Evolutionary conservation across 1,284 basidiomycete species (phyloP).

Genomic region (Golubevia sp.): DNA sequence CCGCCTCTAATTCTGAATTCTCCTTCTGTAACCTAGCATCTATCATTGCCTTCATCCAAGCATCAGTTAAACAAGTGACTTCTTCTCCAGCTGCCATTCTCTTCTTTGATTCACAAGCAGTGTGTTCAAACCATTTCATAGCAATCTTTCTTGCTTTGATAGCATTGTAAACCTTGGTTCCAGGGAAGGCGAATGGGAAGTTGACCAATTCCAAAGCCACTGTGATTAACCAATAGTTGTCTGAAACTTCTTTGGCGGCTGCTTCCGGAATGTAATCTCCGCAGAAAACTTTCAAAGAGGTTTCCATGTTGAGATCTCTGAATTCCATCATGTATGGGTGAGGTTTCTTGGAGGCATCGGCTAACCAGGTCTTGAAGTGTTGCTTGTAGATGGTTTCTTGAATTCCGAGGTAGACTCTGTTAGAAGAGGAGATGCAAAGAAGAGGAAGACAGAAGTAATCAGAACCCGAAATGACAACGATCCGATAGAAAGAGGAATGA

Average conservation of each 20-base stretch:
- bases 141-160: conserved; percentile 89
- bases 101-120: conserved; percentile 79
- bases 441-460: too few relatives aligned
- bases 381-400: conserved; percentile 57
- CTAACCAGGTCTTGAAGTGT: conserved; percentile 50
- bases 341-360: conserved; percentile 40
- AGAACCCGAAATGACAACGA: background rate
- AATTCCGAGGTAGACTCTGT: conserved; percentile 46
- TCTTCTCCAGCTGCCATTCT: conserved; percentile 81
- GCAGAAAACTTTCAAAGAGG: conserved; percentile 92
- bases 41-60: conserved; percentile 80
- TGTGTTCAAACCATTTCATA: conserved; percentile 80
- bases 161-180: conserved; percentile 94
- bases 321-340: conserved; percentile 79
- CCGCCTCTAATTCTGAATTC: conserved; percentile 66
- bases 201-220: conserved; percentile 95
- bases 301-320: conserved; percentile 95
- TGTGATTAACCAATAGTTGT: conserved; percentile 96
- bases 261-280: conserved; percentile 83
- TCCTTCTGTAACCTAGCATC: conserved; percentile 65
- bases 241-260: conserved; percentile 79
- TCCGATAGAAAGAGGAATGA: background rate
- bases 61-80: conserved; percentile 87
- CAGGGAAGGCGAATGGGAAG: conserved; percentile 79
- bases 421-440: background rate